These are phyloP conservation scores for Thalassiosira gravida DNA, from an alignment of 352 stramenopile species.

Conservation along the genomic window DNA sequence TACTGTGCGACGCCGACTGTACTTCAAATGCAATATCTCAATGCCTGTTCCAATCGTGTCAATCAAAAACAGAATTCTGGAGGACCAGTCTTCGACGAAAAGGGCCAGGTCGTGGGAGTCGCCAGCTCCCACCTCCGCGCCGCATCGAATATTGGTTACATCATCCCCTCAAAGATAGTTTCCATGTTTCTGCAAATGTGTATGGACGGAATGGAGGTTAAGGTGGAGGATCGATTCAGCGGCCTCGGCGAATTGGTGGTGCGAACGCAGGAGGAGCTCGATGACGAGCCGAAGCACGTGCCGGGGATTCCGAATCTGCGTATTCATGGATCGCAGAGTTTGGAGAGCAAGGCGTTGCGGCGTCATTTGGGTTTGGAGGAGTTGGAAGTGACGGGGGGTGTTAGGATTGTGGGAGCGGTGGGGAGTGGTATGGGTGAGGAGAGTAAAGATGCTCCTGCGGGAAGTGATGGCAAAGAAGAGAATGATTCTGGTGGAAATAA, in stretches of 20 bases:
- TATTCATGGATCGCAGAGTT: constrained; percentile 34
- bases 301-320: constrained; percentile 47
- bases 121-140: constrained; percentile 28
- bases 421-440: constrained; percentile 8
- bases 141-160: constrained; percentile 63
- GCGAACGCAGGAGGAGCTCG: constrained; percentile 2
- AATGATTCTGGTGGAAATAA: background rate
- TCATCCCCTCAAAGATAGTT: constrained; percentile 57
- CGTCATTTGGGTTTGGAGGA: constrained; percentile 1
- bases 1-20: too few relatives aligned
- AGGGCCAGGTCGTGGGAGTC: constrained; percentile 49
- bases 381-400: constrained; percentile 6
- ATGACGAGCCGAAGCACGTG: constrained; percentile 33
- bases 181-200: constrained; percentile 50
- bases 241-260: constrained; percentile 34
- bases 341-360: constrained; percentile 51
- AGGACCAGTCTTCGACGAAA: constrained; percentile 72
- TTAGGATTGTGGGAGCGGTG: constrained; percentile 28
- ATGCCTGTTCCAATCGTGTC: too few relatives aligned
- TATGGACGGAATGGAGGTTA: constrained; percentile 36
- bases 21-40: too few relatives aligned
- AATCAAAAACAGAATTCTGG: too few relatives aligned
- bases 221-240: constrained; percentile 37
- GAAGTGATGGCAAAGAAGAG: constrained; percentile 5
- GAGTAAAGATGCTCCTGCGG: constrained; percentile 10